Evolutionary conservation across 2,329 filamentous ascomycete genomes (phyloP), one percentile per base, ranked within the genome.

Genomic region (Ceratocystiopsis brevicomis): DNA sequence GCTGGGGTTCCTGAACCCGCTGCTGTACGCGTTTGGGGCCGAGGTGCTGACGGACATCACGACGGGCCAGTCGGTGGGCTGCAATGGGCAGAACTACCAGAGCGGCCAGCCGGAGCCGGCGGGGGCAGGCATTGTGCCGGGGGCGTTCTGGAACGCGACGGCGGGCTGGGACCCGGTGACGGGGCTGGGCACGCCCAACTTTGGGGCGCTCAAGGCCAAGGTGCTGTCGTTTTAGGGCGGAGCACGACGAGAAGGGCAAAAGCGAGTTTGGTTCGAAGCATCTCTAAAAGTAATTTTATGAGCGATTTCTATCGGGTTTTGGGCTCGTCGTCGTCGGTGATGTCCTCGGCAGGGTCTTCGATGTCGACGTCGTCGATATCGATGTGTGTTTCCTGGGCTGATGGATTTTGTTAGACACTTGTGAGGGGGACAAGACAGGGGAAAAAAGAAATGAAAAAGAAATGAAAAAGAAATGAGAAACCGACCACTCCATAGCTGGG

Each of bases 401-500:
- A n/a, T n/a, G n/a, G n/a, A n/a, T 14, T 16, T 1, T 1, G 41
- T 38, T 30, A 36, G 18, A n/a, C n/a, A n/a, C n/a, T n/a, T n/a
- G n/a, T n/a, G n/a, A n/a, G n/a, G n/a, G n/a, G n/a, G n/a, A n/a
- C n/a, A n/a, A n/a, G n/a, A n/a, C n/a, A n/a, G n/a, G n/a, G n/a
- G n/a, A 21, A 40, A 30, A 30, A 41, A 41, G 11, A 21, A 18
- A 38, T 15, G 32, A 40, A 30, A 30, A 41, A 41, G 11, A 21
- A 18, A 38, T 15, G 14, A 10, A 38, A 35, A 15, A 39, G 30
- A 33, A n/a, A 21, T 6, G 37, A 36, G 3, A 37, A 37, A 14
- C 39, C 1, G 19, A 50, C 50, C 50, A 40, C 81, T 87, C 88
- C 88, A 96, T 37, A 96, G 66, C 59, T 93, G 80, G 6, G 83